phyloP scores from a whole-genome alignment of 2,329 filamentous ascomycete genomes.

The Atkinsonella texensis region DNA sequence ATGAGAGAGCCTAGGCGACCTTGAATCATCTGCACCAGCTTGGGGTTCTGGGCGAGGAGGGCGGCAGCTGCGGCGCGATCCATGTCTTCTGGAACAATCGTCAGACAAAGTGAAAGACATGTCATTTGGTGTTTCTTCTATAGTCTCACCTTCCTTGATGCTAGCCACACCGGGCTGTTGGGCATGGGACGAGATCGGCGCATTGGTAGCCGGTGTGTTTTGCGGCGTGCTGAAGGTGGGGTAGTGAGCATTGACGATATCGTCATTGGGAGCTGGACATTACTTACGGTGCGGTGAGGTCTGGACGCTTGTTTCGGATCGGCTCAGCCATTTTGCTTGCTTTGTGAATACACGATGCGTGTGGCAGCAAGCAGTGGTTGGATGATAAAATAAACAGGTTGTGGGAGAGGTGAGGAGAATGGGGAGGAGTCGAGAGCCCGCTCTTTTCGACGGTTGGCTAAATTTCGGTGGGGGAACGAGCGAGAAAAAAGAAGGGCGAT shows the following conservation, averaged over 20 bases:
- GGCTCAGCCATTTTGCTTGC: slow-evolving; percentile 46
- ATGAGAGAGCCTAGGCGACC: slow-evolving; percentile 88
- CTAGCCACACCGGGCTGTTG: slow-evolving; percentile 88
- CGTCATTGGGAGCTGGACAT: slow-evolving; percentile 8
- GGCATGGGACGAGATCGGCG: slow-evolving; percentile 93
- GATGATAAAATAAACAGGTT: slow-evolving; percentile 17
- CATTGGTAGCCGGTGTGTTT: slow-evolving; percentile 92
- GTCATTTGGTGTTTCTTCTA: neutral
- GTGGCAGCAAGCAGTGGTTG: slow-evolving; percentile 11
- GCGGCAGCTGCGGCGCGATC: slow-evolving; percentile 79
- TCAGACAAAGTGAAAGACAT: neutral
- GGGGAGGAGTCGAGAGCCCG: slow-evolving; percentile 17
- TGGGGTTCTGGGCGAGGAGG: slow-evolving; percentile 91
- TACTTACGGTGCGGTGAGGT: slow-evolving; percentile 48
- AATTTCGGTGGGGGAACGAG: slow-evolving; percentile 27
- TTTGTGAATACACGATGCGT: slow-evolving; percentile 3
- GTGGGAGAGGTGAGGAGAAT: slow-evolving; percentile 14
- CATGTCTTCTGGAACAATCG: slow-evolving; percentile 59
- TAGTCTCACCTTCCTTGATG: slow-evolving; percentile 84
- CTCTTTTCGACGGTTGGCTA: slow-evolving; percentile 23
- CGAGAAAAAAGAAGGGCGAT: slow-evolving; percentile 18
- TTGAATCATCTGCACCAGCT: slow-evolving; percentile 94
- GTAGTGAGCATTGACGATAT: slow-evolving; percentile 23
- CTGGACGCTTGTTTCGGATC: slow-evolving; percentile 50
- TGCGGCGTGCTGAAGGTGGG: slow-evolving; percentile 71